Percentiles rank a stretch among this genome's conserved stretches.
phyloP scores from a whole-genome alignment of 2,329 filamentous ascomycete species.

The Pseudogymnoascus sp. region DNA sequence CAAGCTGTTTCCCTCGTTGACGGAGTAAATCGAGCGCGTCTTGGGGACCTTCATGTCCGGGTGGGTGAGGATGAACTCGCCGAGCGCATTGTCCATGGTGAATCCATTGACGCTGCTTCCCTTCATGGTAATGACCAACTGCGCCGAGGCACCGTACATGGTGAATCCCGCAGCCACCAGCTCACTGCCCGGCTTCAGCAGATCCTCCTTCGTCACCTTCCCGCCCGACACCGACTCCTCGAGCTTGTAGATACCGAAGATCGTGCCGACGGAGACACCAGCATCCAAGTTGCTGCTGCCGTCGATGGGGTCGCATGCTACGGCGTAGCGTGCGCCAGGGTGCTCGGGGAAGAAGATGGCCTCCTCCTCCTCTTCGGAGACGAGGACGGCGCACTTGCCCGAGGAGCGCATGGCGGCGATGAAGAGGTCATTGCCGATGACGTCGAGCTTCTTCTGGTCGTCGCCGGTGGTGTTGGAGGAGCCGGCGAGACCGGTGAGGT shows the following conservation, averaged over 20 bases:
- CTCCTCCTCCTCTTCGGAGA: conserved; percentile 97
- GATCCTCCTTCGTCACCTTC: conserved; percentile 69
- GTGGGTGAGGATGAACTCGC: conserved; percentile 98
- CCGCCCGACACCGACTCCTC: conserved; percentile 51
- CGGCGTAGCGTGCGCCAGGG: conserved; percentile 74
- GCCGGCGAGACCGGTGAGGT: conserved; percentile 88
- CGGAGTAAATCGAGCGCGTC: conserved; percentile 82
- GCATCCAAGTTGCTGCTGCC: conserved; percentile 96
- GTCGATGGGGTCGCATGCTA: conserved; percentile 96
- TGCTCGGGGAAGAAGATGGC: conserved; percentile 76
- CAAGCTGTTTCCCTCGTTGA: conserved; percentile 95
- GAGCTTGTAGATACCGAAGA: conserved; percentile 90
- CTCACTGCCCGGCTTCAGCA: conserved; percentile 83
- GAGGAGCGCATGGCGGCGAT: conserved; percentile 90
- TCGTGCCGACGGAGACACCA: conserved; percentile 94
- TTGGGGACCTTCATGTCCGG: conserved; percentile 85
- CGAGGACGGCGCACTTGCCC: conserved; percentile 79
- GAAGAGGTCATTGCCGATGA: conserved; percentile 82
- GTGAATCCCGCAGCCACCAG: conserved; percentile 95
- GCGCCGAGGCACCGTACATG: conserved; percentile 97
- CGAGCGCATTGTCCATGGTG: conserved; percentile 90
- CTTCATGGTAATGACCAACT: conserved; percentile 96
- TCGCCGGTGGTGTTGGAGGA: conserved; percentile 93
- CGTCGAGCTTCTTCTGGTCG: conserved; percentile 13
- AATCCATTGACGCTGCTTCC: conserved; percentile 91